phyloP scores from a whole-genome alignment of 2,329 filamentous ascomycete genomes.

The Exophiala dermatitidis region DNA sequence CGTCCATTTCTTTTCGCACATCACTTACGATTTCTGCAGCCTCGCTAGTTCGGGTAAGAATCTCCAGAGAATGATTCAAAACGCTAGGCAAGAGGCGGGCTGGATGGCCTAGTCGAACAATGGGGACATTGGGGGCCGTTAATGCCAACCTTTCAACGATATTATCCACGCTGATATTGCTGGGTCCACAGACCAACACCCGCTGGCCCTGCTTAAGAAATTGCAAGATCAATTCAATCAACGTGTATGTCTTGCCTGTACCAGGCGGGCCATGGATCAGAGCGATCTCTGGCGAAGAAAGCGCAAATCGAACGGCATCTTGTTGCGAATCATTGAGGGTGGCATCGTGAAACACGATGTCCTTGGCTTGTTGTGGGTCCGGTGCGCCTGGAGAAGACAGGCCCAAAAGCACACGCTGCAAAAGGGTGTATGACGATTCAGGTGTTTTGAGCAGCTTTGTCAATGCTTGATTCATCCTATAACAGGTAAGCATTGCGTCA shows the following conservation, averaged over 20 bases:
- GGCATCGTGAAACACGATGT: constrained; percentile 49
- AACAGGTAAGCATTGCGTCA: too few species aligned
- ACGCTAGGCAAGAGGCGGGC: constrained; percentile 84
- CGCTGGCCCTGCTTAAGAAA: constrained; percentile 65
- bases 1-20: constrained; percentile 85
- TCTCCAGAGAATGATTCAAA: constrained; percentile 80
- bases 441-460: constrained; percentile 51
- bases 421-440: constrained; percentile 46
- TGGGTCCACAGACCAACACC: constrained; percentile 89
- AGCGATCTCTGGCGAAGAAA: constrained; percentile 73
- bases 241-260: constrained; percentile 92
- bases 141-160: constrained; percentile 80
- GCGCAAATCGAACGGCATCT: constrained; percentile 66
- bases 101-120: constrained; percentile 86
- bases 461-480: constrained; percentile 59
- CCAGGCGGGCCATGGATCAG: constrained; percentile 93
- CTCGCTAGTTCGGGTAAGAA: constrained; percentile 83
- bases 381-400: constrained; percentile 47
- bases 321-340: constrained; percentile 56
- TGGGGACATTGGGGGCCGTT: constrained; percentile 61
- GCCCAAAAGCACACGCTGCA: constrained; percentile 56
- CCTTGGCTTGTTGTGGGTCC: constrained; percentile 40
- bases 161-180: constrained; percentile 96
- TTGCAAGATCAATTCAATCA: constrained; percentile 94
- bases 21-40: constrained; percentile 84